phyloP scores from a whole-genome alignment of 169 alveolate genomes.

The Toxoplasma gondii region DNA sequence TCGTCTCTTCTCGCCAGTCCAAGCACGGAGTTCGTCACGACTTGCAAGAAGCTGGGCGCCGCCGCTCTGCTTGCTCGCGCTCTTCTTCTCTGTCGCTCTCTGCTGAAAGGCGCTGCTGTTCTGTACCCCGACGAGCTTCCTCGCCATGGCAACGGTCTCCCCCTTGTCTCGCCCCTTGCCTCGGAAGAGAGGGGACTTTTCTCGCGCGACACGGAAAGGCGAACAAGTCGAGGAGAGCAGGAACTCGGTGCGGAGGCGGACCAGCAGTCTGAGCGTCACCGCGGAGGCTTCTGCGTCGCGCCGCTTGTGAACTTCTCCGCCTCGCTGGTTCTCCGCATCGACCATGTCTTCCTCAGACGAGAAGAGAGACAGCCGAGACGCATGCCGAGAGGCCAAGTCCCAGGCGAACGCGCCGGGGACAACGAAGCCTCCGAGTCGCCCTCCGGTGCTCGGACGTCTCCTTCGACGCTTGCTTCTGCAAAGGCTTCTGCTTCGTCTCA shows the following conservation, averaged over 20 bases:
- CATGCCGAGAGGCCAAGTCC: neutral
- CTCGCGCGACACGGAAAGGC: neutral
- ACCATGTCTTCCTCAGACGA: neutral
- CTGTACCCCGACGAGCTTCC: slow-evolving; percentile 44
- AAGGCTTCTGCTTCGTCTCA: too few species aligned
- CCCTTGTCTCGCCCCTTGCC: neutral
- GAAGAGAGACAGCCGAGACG: neutral
- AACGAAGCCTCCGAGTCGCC: too few species aligned
- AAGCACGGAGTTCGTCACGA: neutral
- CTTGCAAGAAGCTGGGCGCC: neutral
- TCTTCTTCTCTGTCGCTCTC: slow-evolving; percentile 9
- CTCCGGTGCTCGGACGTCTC: too few species aligned
- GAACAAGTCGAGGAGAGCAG: too few species aligned
- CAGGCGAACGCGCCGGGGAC: too few species aligned
- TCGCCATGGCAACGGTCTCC: neutral
- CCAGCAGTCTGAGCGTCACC: neutral
- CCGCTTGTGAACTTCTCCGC: neutral
- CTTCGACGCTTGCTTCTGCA: too few species aligned
- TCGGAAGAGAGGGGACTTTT: neutral
- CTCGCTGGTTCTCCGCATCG: neutral
- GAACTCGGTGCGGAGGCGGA: neutral
- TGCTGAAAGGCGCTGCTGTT: neutral
- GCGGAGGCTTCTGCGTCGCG: neutral
- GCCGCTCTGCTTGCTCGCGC: slow-evolving; percentile 22
- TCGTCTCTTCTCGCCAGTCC: neutral